Evolutionary conservation across 352 stramenopile species (phyloP).

Genomic region (Globisporangium spiculum): DNA sequence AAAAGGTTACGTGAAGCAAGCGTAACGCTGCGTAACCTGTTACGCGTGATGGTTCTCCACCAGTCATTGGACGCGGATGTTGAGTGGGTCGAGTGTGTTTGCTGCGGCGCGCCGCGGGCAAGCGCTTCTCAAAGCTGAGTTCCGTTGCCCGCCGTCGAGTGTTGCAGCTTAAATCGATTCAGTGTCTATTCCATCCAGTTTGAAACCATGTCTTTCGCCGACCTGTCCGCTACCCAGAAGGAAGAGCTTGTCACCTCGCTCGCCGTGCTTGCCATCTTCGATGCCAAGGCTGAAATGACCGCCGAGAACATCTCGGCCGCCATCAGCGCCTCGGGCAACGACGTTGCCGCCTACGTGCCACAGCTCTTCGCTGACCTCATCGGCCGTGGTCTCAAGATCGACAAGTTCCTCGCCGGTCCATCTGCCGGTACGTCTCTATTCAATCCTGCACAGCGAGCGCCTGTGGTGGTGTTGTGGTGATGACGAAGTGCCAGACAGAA

Average conservation of each 20-base stretch:
- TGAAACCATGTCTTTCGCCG: constrained; percentile 82
- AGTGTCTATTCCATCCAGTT: constrained; percentile 64
- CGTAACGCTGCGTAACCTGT: background rate
- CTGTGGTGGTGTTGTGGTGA: background rate
- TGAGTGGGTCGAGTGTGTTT: constrained; percentile 4
- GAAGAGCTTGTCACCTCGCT: constrained; percentile 85
- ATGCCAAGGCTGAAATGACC: constrained; percentile 71
- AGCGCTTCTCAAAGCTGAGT: constrained; percentile 55
- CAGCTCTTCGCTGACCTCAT: constrained; percentile 85
- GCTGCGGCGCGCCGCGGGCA: background rate
- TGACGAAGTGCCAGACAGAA: background rate
- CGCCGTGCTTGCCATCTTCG: constrained; percentile 76
- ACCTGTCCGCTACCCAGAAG: constrained; percentile 79
- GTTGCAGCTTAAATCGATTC: constrained; percentile 85
- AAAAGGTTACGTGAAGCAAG: background rate
- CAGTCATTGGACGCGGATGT: constrained; percentile 53
- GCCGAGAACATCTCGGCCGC: constrained; percentile 76
- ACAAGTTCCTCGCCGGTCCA: constrained; percentile 86
- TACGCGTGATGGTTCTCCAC: constrained; percentile 41
- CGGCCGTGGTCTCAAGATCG: constrained; percentile 73
- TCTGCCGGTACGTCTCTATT: constrained; percentile 67
- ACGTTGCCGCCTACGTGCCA: constrained; percentile 74
- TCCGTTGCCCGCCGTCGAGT: constrained; percentile 36
- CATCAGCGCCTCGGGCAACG: constrained; percentile 75
- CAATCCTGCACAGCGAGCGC: background rate